A percentile compares a stretch with the other conserved stretches of the same genome.
These are phyloP conservation scores for Exophiala alcalophila DNA, from an alignment of 2,329 filamentous ascomycete species.

Conservation along the genomic window DNA sequence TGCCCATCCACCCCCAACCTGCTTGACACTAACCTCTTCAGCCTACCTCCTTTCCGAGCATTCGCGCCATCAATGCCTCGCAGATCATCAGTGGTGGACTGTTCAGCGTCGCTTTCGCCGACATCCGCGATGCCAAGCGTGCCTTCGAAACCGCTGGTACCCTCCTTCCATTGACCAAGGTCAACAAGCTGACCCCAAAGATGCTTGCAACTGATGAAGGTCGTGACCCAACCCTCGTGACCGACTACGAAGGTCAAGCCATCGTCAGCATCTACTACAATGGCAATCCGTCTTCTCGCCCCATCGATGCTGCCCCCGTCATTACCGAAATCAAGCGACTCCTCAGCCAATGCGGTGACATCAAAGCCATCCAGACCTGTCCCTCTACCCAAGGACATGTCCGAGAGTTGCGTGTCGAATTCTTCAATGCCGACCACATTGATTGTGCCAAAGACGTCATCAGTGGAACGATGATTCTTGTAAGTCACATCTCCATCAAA, in stretches of 20 bases:
- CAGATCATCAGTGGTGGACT: constrained; percentile 40
- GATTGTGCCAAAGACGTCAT: constrained; percentile 38
- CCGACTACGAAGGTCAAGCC: constrained; percentile 57
- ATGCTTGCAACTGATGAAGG: constrained; percentile 42
- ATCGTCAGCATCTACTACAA: constrained; percentile 49
- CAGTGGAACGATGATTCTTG: constrained; percentile 31
- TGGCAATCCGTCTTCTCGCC: constrained; percentile 20
- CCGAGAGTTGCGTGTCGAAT: constrained; percentile 41
- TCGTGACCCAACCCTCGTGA: constrained; percentile 30
- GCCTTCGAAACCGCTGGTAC: constrained; percentile 49
- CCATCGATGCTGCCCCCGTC: constrained; percentile 24
- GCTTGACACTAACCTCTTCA: constrained; percentile 15
- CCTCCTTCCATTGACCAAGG: constrained; percentile 48
- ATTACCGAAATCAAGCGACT: constrained; percentile 50
- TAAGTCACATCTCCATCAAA: constrained; percentile 3
- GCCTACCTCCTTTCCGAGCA: constrained; percentile 32
- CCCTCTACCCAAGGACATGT: constrained; percentile 33
- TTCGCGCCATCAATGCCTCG: constrained; percentile 39
- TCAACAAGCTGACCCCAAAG: constrained; percentile 45
- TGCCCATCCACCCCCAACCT: neutral
- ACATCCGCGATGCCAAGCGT: constrained; percentile 59
- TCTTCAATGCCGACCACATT: constrained; percentile 39
- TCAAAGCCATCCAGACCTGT: constrained; percentile 37
- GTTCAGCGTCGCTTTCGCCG: constrained; percentile 57
- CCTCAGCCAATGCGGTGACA: constrained; percentile 38